Percentiles rank a stretch among this genome's conserved stretches.
phyloP scores from a whole-genome alignment of 257 asterid genomes.

The Solanum rostratum region DNA sequence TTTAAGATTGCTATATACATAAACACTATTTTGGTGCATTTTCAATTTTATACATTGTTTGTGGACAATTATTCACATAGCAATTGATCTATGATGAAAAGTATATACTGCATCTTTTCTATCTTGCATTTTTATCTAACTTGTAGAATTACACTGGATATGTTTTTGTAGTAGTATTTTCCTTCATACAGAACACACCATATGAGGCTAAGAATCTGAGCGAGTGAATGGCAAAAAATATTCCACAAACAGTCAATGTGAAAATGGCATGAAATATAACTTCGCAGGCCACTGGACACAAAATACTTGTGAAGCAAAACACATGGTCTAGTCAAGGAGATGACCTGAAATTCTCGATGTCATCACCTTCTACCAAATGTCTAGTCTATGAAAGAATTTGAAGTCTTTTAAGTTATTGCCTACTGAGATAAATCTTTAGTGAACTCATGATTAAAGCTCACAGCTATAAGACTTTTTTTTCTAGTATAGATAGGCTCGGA shows the following conservation, averaged over 20 bases:
- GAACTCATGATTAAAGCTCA: background rate
- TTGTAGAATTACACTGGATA: background rate
- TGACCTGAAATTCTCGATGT: background rate
- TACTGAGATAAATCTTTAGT: background rate
- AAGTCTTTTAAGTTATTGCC: too few relatives aligned
- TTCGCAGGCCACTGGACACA: background rate
- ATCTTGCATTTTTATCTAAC: background rate
- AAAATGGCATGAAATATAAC: too few relatives aligned
- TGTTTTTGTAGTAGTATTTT: background rate
- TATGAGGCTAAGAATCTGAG: background rate
- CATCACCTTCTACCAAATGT: background rate
- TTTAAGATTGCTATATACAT: background rate
- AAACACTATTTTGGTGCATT: background rate
- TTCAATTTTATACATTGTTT: background rate
- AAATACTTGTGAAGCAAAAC: background rate
- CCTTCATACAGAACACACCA: background rate
- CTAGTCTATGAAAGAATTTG: too few relatives aligned
- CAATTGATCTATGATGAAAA: background rate
- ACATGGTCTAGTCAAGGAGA: background rate
- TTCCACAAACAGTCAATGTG: background rate
- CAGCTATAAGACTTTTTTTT: background rate
- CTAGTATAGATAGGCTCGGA: background rate
- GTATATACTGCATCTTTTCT: background rate
- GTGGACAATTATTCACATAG: background rate
- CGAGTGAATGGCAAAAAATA: background rate